Percentiles rank a stretch among this genome's conserved stretches.
These are phyloP conservation scores for Batkoa obscura DNA, from an alignment of 371 early-diverging fungal species.

Conservation along the genomic window DNA sequence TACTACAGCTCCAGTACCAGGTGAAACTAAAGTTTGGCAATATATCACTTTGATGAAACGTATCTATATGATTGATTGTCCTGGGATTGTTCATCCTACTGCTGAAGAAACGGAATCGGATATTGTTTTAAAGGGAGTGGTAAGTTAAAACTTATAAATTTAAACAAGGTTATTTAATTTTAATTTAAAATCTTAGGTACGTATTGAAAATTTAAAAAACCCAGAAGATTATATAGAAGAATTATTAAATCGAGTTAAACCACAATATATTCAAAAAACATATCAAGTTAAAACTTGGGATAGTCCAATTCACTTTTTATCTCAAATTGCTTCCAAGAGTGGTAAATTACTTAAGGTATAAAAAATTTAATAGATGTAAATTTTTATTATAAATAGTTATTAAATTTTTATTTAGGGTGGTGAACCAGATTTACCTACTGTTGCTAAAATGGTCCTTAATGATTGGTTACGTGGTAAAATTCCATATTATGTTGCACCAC, in stretches of 20 bases:
- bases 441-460: slow-evolving; percentile 93
- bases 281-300: slow-evolving; percentile 75
- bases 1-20: slow-evolving; percentile 97
- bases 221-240: slow-evolving; percentile 90
- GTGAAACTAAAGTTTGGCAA: slow-evolving; percentile 99
- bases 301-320: slow-evolving; percentile 77
- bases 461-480: slow-evolving; percentile 99
- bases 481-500: slow-evolving; percentile 85
- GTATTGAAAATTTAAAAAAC: slow-evolving; percentile 83
- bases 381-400: neutral
- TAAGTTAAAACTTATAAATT: slow-evolving; percentile 8
- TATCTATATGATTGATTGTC: slow-evolving; percentile 98
- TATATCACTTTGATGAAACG: slow-evolving; percentile 98
- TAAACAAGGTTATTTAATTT: neutral
- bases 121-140: slow-evolving; percentile 95
- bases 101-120: slow-evolving; percentile 78
- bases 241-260: slow-evolving; percentile 68
- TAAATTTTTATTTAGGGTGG: slow-evolving; percentile 39
- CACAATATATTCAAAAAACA: slow-evolving; percentile 72
- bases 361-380: neutral
- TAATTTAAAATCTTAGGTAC: slow-evolving; percentile 21
- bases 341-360: slow-evolving; percentile 79
- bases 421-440: slow-evolving; percentile 84
- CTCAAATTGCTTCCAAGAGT: slow-evolving; percentile 67
- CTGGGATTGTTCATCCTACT: slow-evolving; percentile 92